phyloP scores from a whole-genome alignment of 768 basidiomycete species.

The Boletus tylopilopsis region DNA sequence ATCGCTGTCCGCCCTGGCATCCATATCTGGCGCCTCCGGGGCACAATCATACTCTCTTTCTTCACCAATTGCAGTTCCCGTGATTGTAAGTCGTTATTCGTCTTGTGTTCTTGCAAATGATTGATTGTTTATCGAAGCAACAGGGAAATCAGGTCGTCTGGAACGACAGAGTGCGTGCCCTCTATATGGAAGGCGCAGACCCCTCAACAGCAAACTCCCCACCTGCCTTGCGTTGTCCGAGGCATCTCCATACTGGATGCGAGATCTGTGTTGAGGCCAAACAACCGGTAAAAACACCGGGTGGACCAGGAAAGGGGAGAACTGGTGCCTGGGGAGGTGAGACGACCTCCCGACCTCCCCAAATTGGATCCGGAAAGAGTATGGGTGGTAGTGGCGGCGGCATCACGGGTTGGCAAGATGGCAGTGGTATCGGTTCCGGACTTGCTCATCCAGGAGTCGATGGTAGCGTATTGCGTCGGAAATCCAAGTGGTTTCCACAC shows the following conservation, averaged over 20 bases:
- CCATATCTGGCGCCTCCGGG: constrained; percentile 23
- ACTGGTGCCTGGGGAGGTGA: constrained; percentile 27
- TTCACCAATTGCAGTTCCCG: constrained; percentile 1
- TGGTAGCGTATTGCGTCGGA: constrained; percentile 61
- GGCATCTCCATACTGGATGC: constrained; percentile 70
- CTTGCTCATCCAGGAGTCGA: constrained; percentile 51
- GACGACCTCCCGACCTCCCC: constrained; percentile 18
- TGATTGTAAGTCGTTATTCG: constrained; percentile 6
- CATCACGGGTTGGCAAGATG: constrained; percentile 72
- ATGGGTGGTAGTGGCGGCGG: constrained; percentile 40
- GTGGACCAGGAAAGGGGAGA: constrained; percentile 24
- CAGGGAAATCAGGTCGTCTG: constrained; percentile 22
- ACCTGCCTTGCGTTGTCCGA: constrained; percentile 61
- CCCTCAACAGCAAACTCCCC: constrained; percentile 60
- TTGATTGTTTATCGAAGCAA: constrained; percentile 5
- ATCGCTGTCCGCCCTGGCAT: constrained; percentile 26
- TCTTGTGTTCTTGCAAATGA: background rate
- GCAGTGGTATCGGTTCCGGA: constrained; percentile 70
- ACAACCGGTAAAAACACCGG: constrained; percentile 25
- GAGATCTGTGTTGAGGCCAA: constrained; percentile 74
- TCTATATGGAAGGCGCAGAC: constrained; percentile 62
- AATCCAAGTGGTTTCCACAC: constrained; percentile 24
- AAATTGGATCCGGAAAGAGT: constrained; percentile 18
- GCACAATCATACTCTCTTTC: constrained; percentile 4
- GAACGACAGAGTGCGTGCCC: constrained; percentile 40